Evolutionary conservation across 192 early-diverging fungal genomes (phyloP), one percentile per base, ranked within the genome.

Genomic region (Coemansia aciculifera): DNA sequence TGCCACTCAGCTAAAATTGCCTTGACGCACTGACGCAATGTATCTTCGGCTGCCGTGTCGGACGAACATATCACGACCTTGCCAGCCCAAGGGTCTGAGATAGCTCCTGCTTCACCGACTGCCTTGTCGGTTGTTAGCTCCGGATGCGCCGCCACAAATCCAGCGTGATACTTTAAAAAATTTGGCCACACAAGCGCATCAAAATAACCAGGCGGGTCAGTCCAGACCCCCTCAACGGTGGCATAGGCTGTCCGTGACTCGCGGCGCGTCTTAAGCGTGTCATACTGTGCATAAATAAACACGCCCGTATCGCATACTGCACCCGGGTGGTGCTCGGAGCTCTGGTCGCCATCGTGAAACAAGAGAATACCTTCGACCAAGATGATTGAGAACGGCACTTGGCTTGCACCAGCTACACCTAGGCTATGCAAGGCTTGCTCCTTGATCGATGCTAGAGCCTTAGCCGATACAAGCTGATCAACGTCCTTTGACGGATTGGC

Each of bases 311-410:
- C 69, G 56, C 73, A 75, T 7, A 37, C 64, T 4, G 42, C 6
- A 2, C 66, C 66, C 0, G 73, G 73, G 43, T 86, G 79, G 13
- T 71, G 65, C 42, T 89, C 87, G 6, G 87, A 69, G 8, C 72
- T 63, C 3, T 79, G 39, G 11, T 77, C 63, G 62, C 87, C 59
- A 34, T 84, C 73, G 54, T 87, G 81, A 73, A 87, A 93, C 40
- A 96, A 84, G 54, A 96, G 79, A 63, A 96, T 92, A 8, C 94
- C 94, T 66, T 96, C 94, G 8, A 84, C 73, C 2, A 84, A 57
- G 13, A 84, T 31, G 1, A 84, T 31, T 0, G 60, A 64, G 32
- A 79, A 79, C 11, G 81, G 81, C 0, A 66, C 63, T 4, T 72
- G 19, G 2, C 75, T 59, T 3, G 51, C 15, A 19, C 46, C 39